Base-by-base conservation (phyloP, 2,329 filamentous ascomycete species). In the Aspergillus candidus region DNA sequence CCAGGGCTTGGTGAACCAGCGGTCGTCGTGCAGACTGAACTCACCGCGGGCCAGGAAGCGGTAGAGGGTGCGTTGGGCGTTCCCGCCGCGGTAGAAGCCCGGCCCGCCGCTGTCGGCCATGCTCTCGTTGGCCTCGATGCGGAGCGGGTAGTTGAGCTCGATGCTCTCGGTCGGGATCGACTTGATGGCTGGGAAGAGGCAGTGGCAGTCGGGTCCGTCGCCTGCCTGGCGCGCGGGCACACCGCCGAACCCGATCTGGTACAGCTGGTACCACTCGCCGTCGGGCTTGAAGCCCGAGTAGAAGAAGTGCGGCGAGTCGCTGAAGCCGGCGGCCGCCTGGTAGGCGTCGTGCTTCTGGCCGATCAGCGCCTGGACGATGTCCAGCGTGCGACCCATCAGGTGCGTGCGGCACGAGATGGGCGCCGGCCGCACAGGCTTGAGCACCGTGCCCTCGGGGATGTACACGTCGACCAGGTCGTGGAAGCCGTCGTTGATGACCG, bases 181-280 rank as follows among this genome's bases (percentile, higher is more conserved):
- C 48, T 75, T 76, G 58, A 75, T 74, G 2, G 71, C 70, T 0
- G 73, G 72, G 54, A 74, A 75, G 3, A 76, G 58, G 37, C 72
- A 75, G 51, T 75, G 72, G 45, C 72, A 75, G 49, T 76, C 71
- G 1, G 68, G 70, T 2, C 72, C 72, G 40, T 75, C 72, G 14
- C 72, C 72, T 5, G 68, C 66, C 1, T 69, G 69, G 0, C 72
- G 65, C 0, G 72, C 72, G 4, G 72, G 72, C 0, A 74, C 72
- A 17, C 72, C 73, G 4, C 72, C 73, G 32, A 75, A 75, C 0
- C 71, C 71, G 41, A 76, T 75, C 45, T 74, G 72, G 49, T 73
- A 75, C 0, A 76, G 61, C 44, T 74, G 67, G 49, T 68, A 76
- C 62, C 70, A 74, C 40, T 73, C 70, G 4, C 72, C 72, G 10